Base-by-base conservation (phyloP, 495 filamentous ascomycete genomes). In the Tuber microsphaerosporum region DNA sequence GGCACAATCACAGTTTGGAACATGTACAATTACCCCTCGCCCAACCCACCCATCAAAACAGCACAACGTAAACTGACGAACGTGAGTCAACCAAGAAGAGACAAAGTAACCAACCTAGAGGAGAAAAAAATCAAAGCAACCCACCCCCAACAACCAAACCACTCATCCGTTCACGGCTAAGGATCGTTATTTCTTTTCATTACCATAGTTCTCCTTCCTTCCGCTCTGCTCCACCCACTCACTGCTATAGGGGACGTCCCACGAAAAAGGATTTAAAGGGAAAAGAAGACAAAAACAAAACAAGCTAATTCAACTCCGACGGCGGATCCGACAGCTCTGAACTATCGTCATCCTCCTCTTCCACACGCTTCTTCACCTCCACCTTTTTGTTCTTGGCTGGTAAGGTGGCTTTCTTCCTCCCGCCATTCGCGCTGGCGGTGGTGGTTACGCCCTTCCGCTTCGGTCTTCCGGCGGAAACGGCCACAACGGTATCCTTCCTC, bases 291-390 rank as follows among this genome's bases (percentile, higher is more conserved):
- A 31, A 72, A 72, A 78, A 44, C 69, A 76, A 34, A 76, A 56
- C 56, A 34, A 65, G 14, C 14, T 65, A 65, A 65, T 79, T 73
- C 14, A 75, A 46, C 78, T 79, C 77, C 7, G 76, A 79, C 26
- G 77, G 76, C 2, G 76, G 77, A 70, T 79, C 77, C 6, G 77
- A 79, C 22, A 79, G 44, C 70, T 79, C 77, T 10, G 76, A 79
- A 44, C 77, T 79, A 43, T 79, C 77, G 2, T 79, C 77, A n/a
- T 75, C 70, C 41, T 71, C 70, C 8, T 68, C 72, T 26, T 44
- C 16, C 9, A 45, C 16, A 4, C 39, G 45, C 39, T 71, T 75
- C 6, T 37, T 41, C 69, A 22, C 69, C 71, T 20, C 77, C 56
- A 42, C 20, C 41, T 56, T 31, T 22, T 75, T 79, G 70, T 51